These are phyloP conservation scores for Ustilago trichophora DNA, from an alignment of 1,284 basidiomycete species.

Conservation along the genomic window DNA sequence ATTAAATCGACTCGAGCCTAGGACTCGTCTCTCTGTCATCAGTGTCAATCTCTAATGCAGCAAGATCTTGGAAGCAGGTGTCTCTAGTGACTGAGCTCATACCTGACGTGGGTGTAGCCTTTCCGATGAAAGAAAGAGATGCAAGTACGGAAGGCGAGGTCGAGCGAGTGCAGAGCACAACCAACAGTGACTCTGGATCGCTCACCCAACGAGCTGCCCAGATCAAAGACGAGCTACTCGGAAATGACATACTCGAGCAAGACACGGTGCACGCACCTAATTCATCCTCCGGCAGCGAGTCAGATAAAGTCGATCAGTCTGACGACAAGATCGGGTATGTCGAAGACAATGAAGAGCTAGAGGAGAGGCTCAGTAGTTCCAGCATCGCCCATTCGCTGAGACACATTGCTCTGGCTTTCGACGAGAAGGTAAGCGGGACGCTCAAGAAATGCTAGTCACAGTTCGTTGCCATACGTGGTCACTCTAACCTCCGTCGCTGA, in stretches of 20 bases:
- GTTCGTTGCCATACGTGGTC: too few species aligned
- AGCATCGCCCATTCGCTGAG: constrained; percentile 28
- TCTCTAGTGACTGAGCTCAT: too few species aligned
- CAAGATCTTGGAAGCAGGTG: too few species aligned
- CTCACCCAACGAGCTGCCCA: constrained; percentile 23
- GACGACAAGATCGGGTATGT: not conserved
- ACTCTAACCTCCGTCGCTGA: too few species aligned
- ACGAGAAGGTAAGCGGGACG: constrained; percentile 44
- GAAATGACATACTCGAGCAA: constrained; percentile 8
- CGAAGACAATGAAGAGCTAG: not conserved
- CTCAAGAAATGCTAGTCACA: too few species aligned
- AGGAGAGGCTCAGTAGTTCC: constrained; percentile 14
- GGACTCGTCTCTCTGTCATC: too few species aligned
- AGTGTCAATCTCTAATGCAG: too few species aligned
- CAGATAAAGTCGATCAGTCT: not conserved
- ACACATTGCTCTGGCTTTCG: constrained; percentile 34
- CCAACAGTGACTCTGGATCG: constrained; percentile 25
- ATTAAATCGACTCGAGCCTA: too few species aligned
- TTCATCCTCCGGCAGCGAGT: constrained; percentile 7
- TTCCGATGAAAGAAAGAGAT: too few species aligned
- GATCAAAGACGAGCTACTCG: constrained; percentile 32
- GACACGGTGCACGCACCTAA: constrained; percentile 7
- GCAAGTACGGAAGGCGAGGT: too few species aligned
- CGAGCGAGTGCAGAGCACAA: too few species aligned
- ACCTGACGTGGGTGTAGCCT: too few species aligned